Base-by-base conservation (phyloP, 495 filamentous ascomycete genomes). In the Aspergillus sclerotiicarbonarius region DNA sequence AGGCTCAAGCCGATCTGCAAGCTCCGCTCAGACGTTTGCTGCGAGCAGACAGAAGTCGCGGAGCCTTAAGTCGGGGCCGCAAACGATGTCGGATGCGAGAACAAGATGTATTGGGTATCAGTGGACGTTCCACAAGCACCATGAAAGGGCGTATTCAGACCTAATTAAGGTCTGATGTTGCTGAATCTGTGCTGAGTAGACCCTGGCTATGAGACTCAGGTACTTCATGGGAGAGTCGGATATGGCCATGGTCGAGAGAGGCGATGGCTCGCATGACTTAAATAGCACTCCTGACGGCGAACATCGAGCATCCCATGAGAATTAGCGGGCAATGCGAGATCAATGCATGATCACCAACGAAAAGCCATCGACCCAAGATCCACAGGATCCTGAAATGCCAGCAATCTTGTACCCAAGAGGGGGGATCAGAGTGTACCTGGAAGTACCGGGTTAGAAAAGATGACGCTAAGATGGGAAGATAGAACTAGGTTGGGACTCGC, bases 401-500 rank as follows among this genome's bases (percentile, higher is more conserved):
- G 87, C 90, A 69, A 98, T 86, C 66, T 83, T 90, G 71, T 91
- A 96, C 44, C 93, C 93, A 59, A 90, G 82, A 21, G 94, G 94
- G 29, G 93, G 91, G 48, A 97, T 89, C 39, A 98, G 79, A 8
- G 88, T 94, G 69, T 91, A 89, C 47, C 93, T 98, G 65, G 56
- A 37, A 31, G 43, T 8, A 30, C 29, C 16, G n/a, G 31, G 51
- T 67, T 56, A 67, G 60, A 30, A 13, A 15, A 8, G 4, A 32
- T 6, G 19, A n/a, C 19, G n/a, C 18, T 44, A 53, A 20, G 10
- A 41, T 3, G 6, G 21, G 33, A 54, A 6, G 10, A n/a, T n/a
- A 54, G n/a, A 56, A 10, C 12, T 35, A n/a, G 51, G 62, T 9
- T 56, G 13, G 13, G 29, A 29, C 15, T 30, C 39, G 76, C 86